Evolutionary conservation across 2,329 filamentous ascomycete genomes (phyloP), one percentile per base, ranked within the genome.

Genomic region (Dryadomyces quercus-mongolicae): DNA sequence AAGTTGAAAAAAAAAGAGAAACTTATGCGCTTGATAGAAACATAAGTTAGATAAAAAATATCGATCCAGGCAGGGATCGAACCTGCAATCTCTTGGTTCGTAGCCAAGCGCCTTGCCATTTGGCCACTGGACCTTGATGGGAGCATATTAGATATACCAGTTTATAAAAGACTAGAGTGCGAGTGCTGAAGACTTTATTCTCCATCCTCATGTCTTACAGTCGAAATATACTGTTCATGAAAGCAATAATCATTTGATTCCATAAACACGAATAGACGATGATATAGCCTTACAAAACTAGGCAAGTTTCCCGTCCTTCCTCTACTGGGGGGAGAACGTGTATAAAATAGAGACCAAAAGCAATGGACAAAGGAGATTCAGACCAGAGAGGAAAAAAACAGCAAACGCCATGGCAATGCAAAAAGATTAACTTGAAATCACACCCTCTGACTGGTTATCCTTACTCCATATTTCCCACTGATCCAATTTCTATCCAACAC

Each of bases 31-130:
- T n/a, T n/a, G n/a, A n/a, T n/a, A n/a, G n/a, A 31, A 31, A 31
- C 8, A 31, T 18, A 44, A 16, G 13, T 18, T 20, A n/a, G 8
- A n/a, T 5, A 40, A 53, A 47, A 52, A 53, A 47, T 22, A 21
- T 36, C 56, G 62, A 60, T 60, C 59, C 55, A 60, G 59, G 64
- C 65, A 66, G 65, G 65, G 64, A 61, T 66, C 64, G 65, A 66
- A 67, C 65, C 65, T 66, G 63, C 63, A 65, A 65, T 65, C 64
- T 65, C 63, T 64, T 66, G 65, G 65, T 67, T 67, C 65, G 65
- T 66, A 66, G 64, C 65, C 65, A 66, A 64, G 63, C 64, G 65
- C 65, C 63, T 66, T 66, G 65, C 60, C 65, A 66, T 63, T 63
- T 60, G 60, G 61, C 63, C 62, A 64, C 59, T 60, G 55, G 58